Conservation (phyloP, 2,329 filamentous ascomycete genomes). For the Penicillium sp. region DNA sequence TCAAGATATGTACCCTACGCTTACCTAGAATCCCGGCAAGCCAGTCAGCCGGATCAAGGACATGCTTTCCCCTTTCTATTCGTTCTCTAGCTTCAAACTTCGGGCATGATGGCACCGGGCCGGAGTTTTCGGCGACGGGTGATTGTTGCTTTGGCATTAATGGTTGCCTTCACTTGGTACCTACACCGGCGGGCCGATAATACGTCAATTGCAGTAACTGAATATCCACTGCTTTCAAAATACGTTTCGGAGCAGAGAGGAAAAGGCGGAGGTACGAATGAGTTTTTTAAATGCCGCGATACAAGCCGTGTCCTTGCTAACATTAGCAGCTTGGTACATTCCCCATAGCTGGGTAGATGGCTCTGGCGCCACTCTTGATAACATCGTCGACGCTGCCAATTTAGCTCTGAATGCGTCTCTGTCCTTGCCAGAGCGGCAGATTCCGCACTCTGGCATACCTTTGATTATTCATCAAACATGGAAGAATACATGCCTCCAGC, state of each 20-base stretch:
- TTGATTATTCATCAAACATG: conserved; percentile 11
- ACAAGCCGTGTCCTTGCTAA: background rate
- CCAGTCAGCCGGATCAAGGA: background rate
- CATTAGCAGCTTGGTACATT: conserved; percentile 1
- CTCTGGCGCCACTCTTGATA: background rate
- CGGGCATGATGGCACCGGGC: conserved; percentile 3
- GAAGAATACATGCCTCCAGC: conserved; percentile 2
- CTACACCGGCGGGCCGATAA: background rate
- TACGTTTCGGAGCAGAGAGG: conserved; percentile 2
- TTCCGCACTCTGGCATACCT: conserved; percentile 2
- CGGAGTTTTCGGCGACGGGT: conserved; percentile 5
- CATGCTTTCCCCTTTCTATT: background rate
- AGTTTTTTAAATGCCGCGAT: background rate
- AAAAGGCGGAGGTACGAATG: conserved; percentile 4
- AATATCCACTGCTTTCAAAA: conserved; percentile 1
- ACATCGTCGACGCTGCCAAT: conserved; percentile 2
- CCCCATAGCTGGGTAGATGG: conserved; percentile 1
- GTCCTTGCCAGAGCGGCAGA: background rate
- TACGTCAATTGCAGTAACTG: background rate
- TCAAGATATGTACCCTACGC: background rate
- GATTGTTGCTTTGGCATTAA: background rate
- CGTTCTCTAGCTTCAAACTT: background rate
- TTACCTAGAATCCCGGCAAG: background rate
- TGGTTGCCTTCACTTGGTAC: background rate
- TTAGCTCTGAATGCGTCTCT: background rate